Evolutionary conservation across 1,284 basidiomycete genomes (phyloP), one percentile per base, ranked within the genome.

Genomic region (Pterula multifida): DNA sequence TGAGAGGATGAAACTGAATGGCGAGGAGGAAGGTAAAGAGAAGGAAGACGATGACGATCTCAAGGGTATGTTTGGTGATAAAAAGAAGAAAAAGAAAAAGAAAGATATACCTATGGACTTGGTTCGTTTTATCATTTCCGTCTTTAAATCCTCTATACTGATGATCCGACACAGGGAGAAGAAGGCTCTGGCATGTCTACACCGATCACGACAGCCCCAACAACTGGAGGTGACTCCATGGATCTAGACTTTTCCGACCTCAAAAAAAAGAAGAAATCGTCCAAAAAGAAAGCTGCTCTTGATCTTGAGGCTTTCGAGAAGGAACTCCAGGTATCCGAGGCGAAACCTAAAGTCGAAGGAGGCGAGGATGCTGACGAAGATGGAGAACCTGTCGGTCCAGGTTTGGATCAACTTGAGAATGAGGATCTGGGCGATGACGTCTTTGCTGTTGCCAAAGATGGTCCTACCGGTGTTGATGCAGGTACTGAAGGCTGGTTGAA

Each of bases 261-360:
- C 61, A 90, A 90, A 68, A 89, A 86, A 73, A 85, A 85, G 68
- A 89, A 88, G 69, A 90, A 88, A 60, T 77, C 78, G 50, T 72
- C 76, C 54, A 86, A 85, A 70, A 89, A 88, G 65, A 85, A 87
- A 60, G 74, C 82, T 3, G 75, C 76, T 1, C 73, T 81, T 47
- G 80, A 84, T 60, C 69, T 89, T 56, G 85, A 92, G 61, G 90
- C 86, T 1, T 90, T 92, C 60, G 92, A 94, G 72, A 93, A 91
- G 66, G 90, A 94, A 68, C 66, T 90, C 26, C 80, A 79, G 54
- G 75, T 82, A 49, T 71, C 78, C 19, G 81, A 84, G 58, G 64
- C 70, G 22, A 85, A 85, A 59, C 72, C 76, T 15, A 72, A 71
- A n/a, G 74, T 69, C 22, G 76, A 74, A 1, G 78, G 74, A 1